Conservation (phyloP, 495 filamentous ascomycete species). For the Penicillium coffeae region DNA sequence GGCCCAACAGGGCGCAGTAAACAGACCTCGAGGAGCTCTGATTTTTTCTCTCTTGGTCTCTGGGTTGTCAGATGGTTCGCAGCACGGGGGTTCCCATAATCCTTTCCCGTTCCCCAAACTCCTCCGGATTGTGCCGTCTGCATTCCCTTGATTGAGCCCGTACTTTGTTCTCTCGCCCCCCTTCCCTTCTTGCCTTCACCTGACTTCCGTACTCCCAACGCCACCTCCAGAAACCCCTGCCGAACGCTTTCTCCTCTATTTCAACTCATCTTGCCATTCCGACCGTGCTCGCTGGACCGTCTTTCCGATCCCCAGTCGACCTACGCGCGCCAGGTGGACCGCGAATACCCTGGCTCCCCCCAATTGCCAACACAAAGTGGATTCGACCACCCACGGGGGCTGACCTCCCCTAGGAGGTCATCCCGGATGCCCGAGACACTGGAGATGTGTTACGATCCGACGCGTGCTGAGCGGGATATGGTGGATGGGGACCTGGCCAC, state of each 20-base stretch:
- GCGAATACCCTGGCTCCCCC: slow-evolving; percentile 10
- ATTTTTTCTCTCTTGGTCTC: not conserved
- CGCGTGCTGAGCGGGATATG: slow-evolving; percentile 10
- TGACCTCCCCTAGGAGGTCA: slow-evolving; percentile 49
- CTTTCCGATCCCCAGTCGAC: not conserved
- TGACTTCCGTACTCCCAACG: not conserved
- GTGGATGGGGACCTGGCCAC: not conserved
- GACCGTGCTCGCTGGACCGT: not conserved
- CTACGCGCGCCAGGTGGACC: not conserved
- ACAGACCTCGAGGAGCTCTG: slow-evolving; percentile 4
- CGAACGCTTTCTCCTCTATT: no score
- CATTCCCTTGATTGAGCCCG: not conserved
- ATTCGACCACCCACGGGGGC: slow-evolving; percentile 40
- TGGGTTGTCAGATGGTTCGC: not conserved
- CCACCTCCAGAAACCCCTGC: no score
- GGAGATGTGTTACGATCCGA: slow-evolving; percentile 34
- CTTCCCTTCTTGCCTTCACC: not conserved
- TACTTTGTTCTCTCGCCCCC: not conserved
- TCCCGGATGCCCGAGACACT: slow-evolving; percentile 30
- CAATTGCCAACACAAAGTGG: slow-evolving; percentile 37
- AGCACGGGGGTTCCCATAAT: not conserved
- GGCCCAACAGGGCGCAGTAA: slow-evolving; percentile 30
- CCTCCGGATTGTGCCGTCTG: not conserved
- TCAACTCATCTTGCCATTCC: not conserved
- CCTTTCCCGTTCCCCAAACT: not conserved